A percentile compares a stretch with the other conserved stretches of the same genome.
Evolutionary conservation across 805 yeast species (phyloP).

Genomic region (Zygoascus bituminiphila): DNA sequence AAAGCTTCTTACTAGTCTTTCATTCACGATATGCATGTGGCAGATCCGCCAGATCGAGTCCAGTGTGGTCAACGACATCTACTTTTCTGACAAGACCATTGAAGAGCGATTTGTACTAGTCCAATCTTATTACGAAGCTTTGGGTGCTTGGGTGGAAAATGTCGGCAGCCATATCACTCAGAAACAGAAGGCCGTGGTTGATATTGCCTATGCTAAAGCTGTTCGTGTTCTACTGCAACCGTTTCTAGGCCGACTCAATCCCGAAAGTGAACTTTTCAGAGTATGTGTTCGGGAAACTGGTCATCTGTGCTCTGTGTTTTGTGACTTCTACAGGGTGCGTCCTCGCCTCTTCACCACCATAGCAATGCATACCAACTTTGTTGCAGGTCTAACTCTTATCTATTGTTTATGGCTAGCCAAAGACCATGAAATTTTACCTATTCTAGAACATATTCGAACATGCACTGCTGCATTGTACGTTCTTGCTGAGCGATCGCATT

Average conservation of each 20-base stretch:
- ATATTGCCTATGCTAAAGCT: conserved; percentile 51
- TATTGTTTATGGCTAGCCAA: conserved; percentile 62
- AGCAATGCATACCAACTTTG: conserved; percentile 58
- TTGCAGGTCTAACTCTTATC: conserved; percentile 59
- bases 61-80: conserved; percentile 45
- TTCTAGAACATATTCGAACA: conserved; percentile 49
- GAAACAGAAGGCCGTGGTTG: conserved; percentile 47
- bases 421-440: conserved; percentile 31
- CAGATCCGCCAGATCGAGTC: conserved; percentile 53
- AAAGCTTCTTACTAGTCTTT: conserved; percentile 17
- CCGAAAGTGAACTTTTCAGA: conserved; percentile 49
- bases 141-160: conserved; percentile 50
- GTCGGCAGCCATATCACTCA: not conserved
- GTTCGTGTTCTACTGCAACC: conserved; percentile 57
- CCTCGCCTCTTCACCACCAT: conserved; percentile 56
- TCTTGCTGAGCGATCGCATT: conserved; percentile 57
- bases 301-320: conserved; percentile 55
- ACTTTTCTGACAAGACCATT: conserved; percentile 26
- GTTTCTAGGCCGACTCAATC: conserved; percentile 51
- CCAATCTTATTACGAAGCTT: conserved; percentile 42
- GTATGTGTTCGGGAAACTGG: conserved; percentile 71
- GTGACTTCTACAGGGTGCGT: conserved; percentile 55
- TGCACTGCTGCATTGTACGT: conserved; percentile 58
- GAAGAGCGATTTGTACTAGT: conserved; percentile 42
- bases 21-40: conserved; percentile 50